phyloP scores from a whole-genome alignment of 148 eudicot genomes.

The Rhododendron vialii region DNA sequence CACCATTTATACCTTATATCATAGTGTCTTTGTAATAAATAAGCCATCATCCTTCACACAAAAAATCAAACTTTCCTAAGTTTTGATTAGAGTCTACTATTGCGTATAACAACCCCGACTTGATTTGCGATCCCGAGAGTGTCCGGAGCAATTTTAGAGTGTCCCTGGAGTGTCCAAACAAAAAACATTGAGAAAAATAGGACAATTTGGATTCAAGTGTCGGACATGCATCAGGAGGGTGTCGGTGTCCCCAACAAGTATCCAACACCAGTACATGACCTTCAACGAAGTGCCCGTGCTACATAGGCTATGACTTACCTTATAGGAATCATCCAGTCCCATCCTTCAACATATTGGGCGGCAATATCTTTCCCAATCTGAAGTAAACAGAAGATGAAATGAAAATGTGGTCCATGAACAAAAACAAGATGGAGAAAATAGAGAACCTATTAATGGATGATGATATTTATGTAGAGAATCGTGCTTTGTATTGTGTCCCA shows the following conservation, averaged over 20 bases:
- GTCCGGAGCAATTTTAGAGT: not conserved
- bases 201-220: not conserved
- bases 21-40: no score
- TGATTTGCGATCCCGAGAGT: no score
- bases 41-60: not conserved
- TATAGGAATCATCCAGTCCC: conserved; percentile 98
- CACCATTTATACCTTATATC: not conserved
- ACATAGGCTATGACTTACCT: conserved; percentile 41
- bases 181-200: no score
- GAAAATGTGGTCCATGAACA: not conserved
- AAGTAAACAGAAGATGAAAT: conserved; percentile 7
- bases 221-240: not conserved
- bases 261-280: not conserved
- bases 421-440: not conserved
- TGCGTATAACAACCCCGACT: not conserved
- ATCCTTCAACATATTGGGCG: conserved; percentile 92
- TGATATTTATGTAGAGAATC: not conserved
- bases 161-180: not conserved
- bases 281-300: not conserved
- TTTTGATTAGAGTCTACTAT: not conserved
- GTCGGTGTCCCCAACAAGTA: not conserved
- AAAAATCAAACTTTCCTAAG: not conserved
- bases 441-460: not conserved
- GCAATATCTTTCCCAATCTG: conserved; percentile 98
- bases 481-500: not conserved